Percentiles rank a stretch among this genome's conserved stretches.
phyloP scores from a whole-genome alignment of 345 rosid species.

The Eucalyptus microcorys region DNA sequence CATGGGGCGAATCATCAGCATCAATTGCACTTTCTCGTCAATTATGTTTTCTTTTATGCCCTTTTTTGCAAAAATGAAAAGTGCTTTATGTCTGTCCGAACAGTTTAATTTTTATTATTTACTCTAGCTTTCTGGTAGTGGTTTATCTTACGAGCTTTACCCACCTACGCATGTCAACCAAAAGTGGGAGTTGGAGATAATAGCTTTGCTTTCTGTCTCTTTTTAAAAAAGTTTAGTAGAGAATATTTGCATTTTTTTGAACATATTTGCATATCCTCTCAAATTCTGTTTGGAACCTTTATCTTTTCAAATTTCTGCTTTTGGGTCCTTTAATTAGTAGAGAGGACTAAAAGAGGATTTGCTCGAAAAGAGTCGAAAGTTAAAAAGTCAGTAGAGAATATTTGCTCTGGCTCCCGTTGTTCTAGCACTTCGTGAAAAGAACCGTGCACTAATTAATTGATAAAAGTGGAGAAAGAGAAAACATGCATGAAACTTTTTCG shows the following conservation, averaged over 20 bases:
- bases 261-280: neutral
- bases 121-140: neutral
- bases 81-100: neutral
- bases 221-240: too few relatives aligned
- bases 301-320: neutral
- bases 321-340: neutral
- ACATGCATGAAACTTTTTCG: neutral
- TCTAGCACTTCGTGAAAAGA: neutral
- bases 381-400: neutral
- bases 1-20: neutral
- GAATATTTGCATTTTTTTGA: neutral
- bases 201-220: neutral
- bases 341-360: neutral
- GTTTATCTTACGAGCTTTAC: neutral
- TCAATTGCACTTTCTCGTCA: neutral
- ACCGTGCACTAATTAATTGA: neutral
- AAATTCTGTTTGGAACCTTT: neutral
- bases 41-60: neutral
- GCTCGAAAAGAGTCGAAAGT: neutral
- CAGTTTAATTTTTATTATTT: neutral
- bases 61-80: neutral
- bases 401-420: neutral
- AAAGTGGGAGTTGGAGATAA: neutral
- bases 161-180: neutral
- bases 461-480: neutral